phyloP scores from a whole-genome alignment of 1,139 yeast species.

The Geotrichum europaeum region DNA sequence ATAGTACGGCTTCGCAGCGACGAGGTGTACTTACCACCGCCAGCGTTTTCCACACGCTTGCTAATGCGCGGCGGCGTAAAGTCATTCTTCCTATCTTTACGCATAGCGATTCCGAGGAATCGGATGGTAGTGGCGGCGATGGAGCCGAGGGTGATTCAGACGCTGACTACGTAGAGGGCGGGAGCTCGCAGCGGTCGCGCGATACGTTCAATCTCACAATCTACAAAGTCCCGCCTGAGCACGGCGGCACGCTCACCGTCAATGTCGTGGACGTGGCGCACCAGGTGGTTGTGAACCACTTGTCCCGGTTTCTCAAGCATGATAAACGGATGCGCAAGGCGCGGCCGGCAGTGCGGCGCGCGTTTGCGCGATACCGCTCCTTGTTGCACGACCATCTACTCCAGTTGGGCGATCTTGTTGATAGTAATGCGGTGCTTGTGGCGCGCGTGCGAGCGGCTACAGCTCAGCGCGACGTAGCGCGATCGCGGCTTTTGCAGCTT shows the following conservation, averaged over 20 bases:
- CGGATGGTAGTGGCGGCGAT: neutral
- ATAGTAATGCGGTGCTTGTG: slow-evolving; percentile 20
- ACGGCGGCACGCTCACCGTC: slow-evolving; percentile 14
- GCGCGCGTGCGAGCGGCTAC: slow-evolving; percentile 22
- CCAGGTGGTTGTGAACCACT: slow-evolving; percentile 13
- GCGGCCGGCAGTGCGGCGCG: slow-evolving; percentile 12
- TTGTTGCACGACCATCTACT: slow-evolving; percentile 20
- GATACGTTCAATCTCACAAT: slow-evolving; percentile 11
- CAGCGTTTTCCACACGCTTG: neutral
- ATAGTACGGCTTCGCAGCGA: neutral
- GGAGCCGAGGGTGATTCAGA: neutral
- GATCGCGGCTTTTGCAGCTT: slow-evolving; percentile 21
- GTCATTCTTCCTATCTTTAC: neutral
- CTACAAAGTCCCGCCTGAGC: slow-evolving; percentile 12
- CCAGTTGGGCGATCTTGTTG: slow-evolving; percentile 23
- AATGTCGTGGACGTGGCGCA: slow-evolving; percentile 28
- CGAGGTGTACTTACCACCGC: neutral
- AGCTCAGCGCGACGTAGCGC: slow-evolving; percentile 20
- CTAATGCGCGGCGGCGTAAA: neutral
- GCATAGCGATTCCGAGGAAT: neutral
- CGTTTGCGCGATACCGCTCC: slow-evolving; percentile 19
- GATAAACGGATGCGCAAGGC: slow-evolving; percentile 2
- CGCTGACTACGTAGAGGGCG: neutral
- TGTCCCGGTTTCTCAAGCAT: slow-evolving; percentile 4
- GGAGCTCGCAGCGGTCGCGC: neutral